phyloP scores from a whole-genome alignment of 2,329 filamentous ascomycete species.

The Cercospora nicotianae region DNA sequence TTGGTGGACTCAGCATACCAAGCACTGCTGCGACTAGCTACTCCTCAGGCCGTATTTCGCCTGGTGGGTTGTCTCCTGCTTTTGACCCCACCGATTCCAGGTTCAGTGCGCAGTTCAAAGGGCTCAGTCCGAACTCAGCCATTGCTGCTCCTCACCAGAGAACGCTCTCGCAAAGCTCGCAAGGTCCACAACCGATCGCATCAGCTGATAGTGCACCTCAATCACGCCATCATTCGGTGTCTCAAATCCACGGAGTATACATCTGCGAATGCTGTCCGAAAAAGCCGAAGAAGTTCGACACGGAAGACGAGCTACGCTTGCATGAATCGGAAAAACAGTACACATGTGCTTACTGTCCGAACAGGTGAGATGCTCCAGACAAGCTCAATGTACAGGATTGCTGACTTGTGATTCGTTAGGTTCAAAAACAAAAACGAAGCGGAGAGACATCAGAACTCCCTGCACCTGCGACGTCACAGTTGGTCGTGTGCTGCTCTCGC shows the following conservation, averaged over 20 bases:
- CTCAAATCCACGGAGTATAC: constrained; percentile 59
- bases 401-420: constrained; percentile 10
- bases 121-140: constrained; percentile 47
- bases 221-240: constrained; percentile 51
- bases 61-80: constrained; percentile 58
- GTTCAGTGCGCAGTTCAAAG: constrained; percentile 55
- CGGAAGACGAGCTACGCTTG: constrained; percentile 72
- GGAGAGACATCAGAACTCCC: constrained; percentile 91
- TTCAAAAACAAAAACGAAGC: constrained; percentile 99
- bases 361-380: constrained; percentile 52
- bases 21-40: constrained; percentile 65
- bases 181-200: constrained; percentile 42
- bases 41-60: constrained; percentile 62
- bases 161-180: constrained; percentile 44
- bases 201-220: constrained; percentile 48
- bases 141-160: constrained; percentile 43
- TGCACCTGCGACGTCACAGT: constrained; percentile 87
- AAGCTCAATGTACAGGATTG: neutral
- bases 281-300: constrained; percentile 94
- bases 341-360: constrained; percentile 86
- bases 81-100: constrained; percentile 54
- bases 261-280: constrained; percentile 96
- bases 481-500: constrained; percentile 91
- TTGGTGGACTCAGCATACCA: constrained; percentile 56
- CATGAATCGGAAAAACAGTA: constrained; percentile 97